A percentile compares a stretch with the other conserved stretches of the same genome.
Evolutionary conservation across 208 protist genomes (phyloP).

Genomic region (Histomonas meleagridis): DNA sequence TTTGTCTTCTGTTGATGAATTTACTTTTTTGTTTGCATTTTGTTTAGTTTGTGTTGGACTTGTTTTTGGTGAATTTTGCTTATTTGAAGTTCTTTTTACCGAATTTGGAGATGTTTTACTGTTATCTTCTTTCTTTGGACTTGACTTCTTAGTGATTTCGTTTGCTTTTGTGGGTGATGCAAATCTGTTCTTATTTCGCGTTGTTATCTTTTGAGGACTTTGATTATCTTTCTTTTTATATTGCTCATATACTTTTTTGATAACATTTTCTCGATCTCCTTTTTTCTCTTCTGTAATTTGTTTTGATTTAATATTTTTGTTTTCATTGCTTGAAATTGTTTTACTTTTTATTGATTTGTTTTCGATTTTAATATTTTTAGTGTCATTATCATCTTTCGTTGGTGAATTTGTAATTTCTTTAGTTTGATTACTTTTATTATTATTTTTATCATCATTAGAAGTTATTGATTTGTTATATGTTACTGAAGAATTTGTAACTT

Average conservation of each 20-base stretch:
- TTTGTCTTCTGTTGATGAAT: no score
- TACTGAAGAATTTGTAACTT: not conserved
- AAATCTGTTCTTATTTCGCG: not conserved
- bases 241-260: not conserved
- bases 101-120: not conserved
- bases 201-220: not conserved
- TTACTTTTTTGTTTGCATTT: no score
- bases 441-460: not conserved
- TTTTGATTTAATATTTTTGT: not conserved
- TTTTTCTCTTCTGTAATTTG: not conserved
- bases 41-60: no score
- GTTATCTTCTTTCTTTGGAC: not conserved
- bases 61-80: no score
- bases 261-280: not conserved
- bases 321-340: no score
- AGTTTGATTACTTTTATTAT: not conserved
- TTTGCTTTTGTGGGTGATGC: not conserved
- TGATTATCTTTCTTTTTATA: not conserved
- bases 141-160: not conserved
- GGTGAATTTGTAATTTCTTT: not conserved
- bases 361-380: no score
- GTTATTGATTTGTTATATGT: not conserved
- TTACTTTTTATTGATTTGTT: no score
- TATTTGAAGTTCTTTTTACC: not conserved
- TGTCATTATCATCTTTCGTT: not conserved